Evolutionary conservation across 345 rosid genomes (phyloP), one percentile per base, ranked within the genome.

Genomic region (Murraya paniculata): DNA sequence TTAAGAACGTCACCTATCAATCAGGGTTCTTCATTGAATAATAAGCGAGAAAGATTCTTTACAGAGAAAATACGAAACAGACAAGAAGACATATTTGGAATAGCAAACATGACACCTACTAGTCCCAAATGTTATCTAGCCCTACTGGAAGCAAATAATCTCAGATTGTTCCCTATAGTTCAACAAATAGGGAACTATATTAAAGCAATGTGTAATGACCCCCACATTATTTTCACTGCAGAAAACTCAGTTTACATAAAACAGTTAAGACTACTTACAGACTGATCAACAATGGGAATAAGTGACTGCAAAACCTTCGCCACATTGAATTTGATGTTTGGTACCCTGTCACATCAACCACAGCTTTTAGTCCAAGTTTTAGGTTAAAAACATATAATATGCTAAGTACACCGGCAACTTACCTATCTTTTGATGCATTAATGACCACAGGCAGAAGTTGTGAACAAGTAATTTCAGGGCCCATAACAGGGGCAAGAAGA

Each of bases 281-380:
- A 86, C 25, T 89, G 96, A 77, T 92, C 97, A 4, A 94, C 93
- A 57, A 95, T 89, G 4, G 98, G 94, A 77, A 91, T 86, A 19
- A 93, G 88, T 5, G 96, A 92, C 83, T 92, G 97, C 84, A 95
- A 72, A 85, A 95, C 94, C 85, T 95, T 95, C n/a, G 99, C 99
- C 25, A 90, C 98, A 28, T 95, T 95, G 80, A 95, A 95, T 82
- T 91, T 95, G 82, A 95, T 93, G 86, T 93, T 95, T n/a, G 99
- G 94, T 73, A 95, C 98, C 88, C 98, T 95, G 89, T 22, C 18
- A 65, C 59, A 81, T 59, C 33, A 71, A 45, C 58, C 38, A 73
- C 60, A 59, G 41, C 50, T 48, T 39, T 64, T 25, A 73, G n/a
- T 61, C 19, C 21, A 55, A 62, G 60, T 36, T 68, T 25, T 28